phyloP scores from a whole-genome alignment of 805 yeast species.

The Cyberlindnera japonica region DNA sequence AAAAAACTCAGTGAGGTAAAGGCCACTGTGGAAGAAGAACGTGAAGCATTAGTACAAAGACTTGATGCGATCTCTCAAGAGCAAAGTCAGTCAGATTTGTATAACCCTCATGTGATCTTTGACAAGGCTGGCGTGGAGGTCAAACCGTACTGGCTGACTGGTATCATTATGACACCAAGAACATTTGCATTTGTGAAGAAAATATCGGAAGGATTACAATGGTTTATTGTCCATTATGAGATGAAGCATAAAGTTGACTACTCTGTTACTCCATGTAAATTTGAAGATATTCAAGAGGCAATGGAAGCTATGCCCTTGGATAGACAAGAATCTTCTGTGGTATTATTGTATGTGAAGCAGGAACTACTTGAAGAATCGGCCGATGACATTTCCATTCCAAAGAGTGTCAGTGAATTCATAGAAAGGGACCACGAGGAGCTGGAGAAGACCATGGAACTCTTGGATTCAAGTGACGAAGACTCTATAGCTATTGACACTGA shows the following conservation, averaged over 20 bases:
- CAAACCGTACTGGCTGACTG: slow-evolving; percentile 38
- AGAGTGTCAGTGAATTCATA: slow-evolving; percentile 29
- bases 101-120: slow-evolving; percentile 28
- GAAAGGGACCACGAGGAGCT: slow-evolving; percentile 28
- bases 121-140: slow-evolving; percentile 18
- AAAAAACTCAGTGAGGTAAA: slow-evolving; percentile 1
- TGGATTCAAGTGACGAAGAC: slow-evolving; percentile 16
- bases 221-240: slow-evolving; percentile 32
- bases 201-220: slow-evolving; percentile 17
- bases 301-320: slow-evolving; percentile 20
- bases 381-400: slow-evolving; percentile 18
- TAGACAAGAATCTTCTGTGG: slow-evolving; percentile 30
- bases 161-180: slow-evolving; percentile 33
- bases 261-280: slow-evolving; percentile 18
- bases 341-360: slow-evolving; percentile 33
- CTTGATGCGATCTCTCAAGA: slow-evolving; percentile 14
- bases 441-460: slow-evolving; percentile 18
- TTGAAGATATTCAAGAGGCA: slow-evolving; percentile 26
- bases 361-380: slow-evolving; percentile 16
- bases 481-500: background rate
- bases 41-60: background rate
- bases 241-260: slow-evolving; percentile 28
- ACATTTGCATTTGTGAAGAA: slow-evolving; percentile 31
- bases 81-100: slow-evolving; percentile 19
- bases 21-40: background rate